Evolutionary conservation across 2,329 filamentous ascomycete genomes (phyloP), one percentile per base, ranked within the genome.

Genomic region (Hymenoscyphus infarciens): DNA sequence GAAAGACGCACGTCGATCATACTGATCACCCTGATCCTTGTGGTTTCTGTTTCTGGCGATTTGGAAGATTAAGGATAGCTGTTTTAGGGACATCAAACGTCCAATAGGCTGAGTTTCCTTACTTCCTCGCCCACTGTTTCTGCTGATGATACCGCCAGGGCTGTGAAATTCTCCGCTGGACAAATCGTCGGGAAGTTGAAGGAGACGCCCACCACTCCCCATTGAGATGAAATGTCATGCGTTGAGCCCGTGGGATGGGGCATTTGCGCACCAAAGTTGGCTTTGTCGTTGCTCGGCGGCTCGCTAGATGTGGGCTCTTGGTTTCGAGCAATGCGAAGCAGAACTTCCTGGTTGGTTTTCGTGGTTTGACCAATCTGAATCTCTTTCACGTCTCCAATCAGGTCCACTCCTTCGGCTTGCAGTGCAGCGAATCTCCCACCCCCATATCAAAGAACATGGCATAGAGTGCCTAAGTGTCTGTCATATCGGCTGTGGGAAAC

Each of bases 1-100:
- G 1, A 35, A n/a, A n/a, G n/a, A n/a, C n/a, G n/a, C 57, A 60
- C 57, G 61, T 63, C 39, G 61, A 63, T 63, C 61, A 60, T 19
- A 54, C 55, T 22, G 31, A 35, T n/a, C n/a, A 63, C 38, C 55
- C 27, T n/a, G 38, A 11, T 7, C 39, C 57, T 15, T 60, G 42
- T n/a, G 3, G 6, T 5, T 42, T n/a, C 49, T 38, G 35, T 63
- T 58, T 33, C 19, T 54, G 42, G 22, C 31, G 11, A 29, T 60
- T 45, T 35, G 27, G 54, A 60, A 55, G 45, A 62, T 60, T 63
- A 60, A 60, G 58, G 61, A 58, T 52, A 3, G 25, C 31, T 57
- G 52, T 25, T 42, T 33, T 57, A 55, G 56, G 39, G 57, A 49
- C 38, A 5, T 13, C n/a, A 31, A 56, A 38, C 52, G 27, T 19